phyloP scores from a whole-genome alignment of 2,329 filamentous ascomycete genomes.

The Talaromyces islandicus region DNA sequence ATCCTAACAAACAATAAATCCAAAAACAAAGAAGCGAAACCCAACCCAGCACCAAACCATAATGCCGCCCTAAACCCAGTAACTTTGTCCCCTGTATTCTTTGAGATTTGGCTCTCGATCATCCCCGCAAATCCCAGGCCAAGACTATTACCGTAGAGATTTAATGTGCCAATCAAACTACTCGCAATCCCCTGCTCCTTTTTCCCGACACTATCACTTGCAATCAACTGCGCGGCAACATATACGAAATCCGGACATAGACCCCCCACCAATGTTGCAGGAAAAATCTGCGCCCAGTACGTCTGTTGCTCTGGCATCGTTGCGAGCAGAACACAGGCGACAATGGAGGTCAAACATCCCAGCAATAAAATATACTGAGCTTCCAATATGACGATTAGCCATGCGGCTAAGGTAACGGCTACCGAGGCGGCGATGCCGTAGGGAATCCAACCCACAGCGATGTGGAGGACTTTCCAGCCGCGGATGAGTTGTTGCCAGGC shows the following conservation, averaged over 20 bases:
- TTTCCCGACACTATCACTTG: conserved; percentile 45
- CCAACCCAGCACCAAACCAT: neutral
- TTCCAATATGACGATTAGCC: conserved; percentile 41
- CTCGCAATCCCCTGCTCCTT: conserved; percentile 48
- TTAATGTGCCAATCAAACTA: conserved; percentile 44
- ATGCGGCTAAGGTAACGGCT: conserved; percentile 37
- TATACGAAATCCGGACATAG: conserved; percentile 47
- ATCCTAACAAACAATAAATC: neutral
- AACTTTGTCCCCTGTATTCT: neutral
- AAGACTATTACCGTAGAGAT: conserved; percentile 39
- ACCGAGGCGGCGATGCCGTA: conserved; percentile 35
- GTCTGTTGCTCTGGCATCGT: conserved; percentile 42
- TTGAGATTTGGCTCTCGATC: conserved; percentile 22
- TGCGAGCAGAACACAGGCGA: conserved; percentile 32
- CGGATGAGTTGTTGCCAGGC: conserved; percentile 42
- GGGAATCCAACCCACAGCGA: conserved; percentile 36
- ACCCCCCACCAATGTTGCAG: conserved; percentile 26
- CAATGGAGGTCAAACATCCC: conserved; percentile 28
- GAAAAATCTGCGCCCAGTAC: conserved; percentile 42
- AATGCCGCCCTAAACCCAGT: neutral
- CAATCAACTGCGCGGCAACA: conserved; percentile 48
- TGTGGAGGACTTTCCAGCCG: conserved; percentile 33
- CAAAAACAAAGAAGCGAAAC: neutral
- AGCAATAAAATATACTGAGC: conserved; percentile 46
- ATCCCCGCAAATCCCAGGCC: conserved; percentile 43